Base-by-base conservation (phyloP, 202 grass and related monocot species). In the Saccharum hybrid region DNA sequence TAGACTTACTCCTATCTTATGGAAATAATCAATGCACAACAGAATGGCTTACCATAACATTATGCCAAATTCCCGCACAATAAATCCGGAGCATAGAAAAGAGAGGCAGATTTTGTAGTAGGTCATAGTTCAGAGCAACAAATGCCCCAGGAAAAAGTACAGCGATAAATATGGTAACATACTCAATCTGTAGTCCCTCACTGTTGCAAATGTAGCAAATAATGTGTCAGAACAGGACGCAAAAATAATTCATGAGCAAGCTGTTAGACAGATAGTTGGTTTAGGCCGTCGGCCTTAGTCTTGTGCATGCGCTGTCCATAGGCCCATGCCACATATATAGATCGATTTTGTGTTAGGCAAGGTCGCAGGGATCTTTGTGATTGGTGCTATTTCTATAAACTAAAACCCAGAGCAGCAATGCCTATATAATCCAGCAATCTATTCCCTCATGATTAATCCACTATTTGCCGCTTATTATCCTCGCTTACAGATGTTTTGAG, bases 41-140 rank as follows among this genome's bases (percentile, higher is more conserved):
- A 83, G 39, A 40, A 83, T 66, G 83, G 84, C 87, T 85, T 83
- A 98, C 96, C 71, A 85, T 79, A 72, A 87, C 60, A 90, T 98
- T 98, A 92, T 98, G 93, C 93, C 96, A 98, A 74, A 98, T 88
- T 19, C 96, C 96, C 11, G 93, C 93, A 81, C 93, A 93, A 80
- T 93, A 98, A 76, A 98, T 90, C 70, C 96, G 92, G 60, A 98
- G 93, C 64, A 83, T 82, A 8, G 96, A 81, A 85, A 91, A 89
- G 68, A 68, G 81, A 81, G 83, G 80, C 41, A 90, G 51, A 87
- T 67, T 90, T 51, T 94, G 84, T 40, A 95, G 68, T 63, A 68
- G 85, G 77, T 90, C 89, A 83, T 88, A 86, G 67, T 98, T 90
- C 84, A 98, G 87, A 83, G 93, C 87, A 84, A 98, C 83, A 82